Conservation (phyloP, 768 basidiomycete species). For the Amanita rimosa region DNA sequence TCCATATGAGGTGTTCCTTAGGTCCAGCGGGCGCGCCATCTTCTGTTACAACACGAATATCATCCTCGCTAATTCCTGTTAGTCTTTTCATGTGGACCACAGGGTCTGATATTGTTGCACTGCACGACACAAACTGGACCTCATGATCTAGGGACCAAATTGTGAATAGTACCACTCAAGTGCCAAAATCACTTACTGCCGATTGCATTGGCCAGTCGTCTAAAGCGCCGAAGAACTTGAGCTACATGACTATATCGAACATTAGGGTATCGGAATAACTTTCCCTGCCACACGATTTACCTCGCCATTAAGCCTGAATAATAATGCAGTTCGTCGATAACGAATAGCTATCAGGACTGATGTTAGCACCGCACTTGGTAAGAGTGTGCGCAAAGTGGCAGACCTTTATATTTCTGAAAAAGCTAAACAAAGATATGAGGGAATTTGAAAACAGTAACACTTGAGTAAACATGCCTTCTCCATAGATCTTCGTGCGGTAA, state of each 20-base stretch:
- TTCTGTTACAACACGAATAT: slow-evolving; percentile 58
- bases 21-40: slow-evolving; percentile 77
- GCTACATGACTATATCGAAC: slow-evolving; percentile 56
- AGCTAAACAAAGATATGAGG: slow-evolving; percentile 28
- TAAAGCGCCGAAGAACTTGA: slow-evolving; percentile 62
- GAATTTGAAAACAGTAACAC: background rate
- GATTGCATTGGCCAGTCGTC: slow-evolving; percentile 64
- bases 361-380: background rate
- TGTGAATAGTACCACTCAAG: background rate
- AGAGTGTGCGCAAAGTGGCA: background rate
- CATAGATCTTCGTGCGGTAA: slow-evolving; percentile 78
- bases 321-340: slow-evolving; percentile 82
- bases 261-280: too few relatives aligned
- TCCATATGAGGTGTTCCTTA: slow-evolving; percentile 79
- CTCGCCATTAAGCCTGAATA: slow-evolving; percentile 76
- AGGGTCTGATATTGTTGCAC: slow-evolving; percentile 78
- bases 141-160: slow-evolving; percentile 31
- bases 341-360: slow-evolving; percentile 37
- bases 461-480: slow-evolving; percentile 41
- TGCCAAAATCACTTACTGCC: slow-evolving; percentile 45
- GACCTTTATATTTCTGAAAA: slow-evolving; percentile 61
- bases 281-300: slow-evolving; percentile 20
- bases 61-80: slow-evolving; percentile 51
- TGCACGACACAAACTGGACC: slow-evolving; percentile 70
- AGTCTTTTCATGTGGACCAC: slow-evolving; percentile 64